phyloP scores from a whole-genome alignment of 2,329 filamentous ascomycete genomes.

The Anisogramma anomala region DNA sequence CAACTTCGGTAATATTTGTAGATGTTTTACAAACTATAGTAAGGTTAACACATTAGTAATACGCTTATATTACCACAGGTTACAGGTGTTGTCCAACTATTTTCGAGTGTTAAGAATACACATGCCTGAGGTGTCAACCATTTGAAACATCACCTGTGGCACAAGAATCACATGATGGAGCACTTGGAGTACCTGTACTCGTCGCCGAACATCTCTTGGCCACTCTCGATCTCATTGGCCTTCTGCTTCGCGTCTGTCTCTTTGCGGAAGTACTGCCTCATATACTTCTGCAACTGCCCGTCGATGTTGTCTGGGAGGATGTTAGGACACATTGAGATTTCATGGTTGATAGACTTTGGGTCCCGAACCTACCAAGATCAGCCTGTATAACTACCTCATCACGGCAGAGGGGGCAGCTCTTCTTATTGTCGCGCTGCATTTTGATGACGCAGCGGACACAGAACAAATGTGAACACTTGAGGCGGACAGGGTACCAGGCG shows the following conservation, averaged over 20 bases:
- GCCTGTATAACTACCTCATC: conserved; percentile 59
- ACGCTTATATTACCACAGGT: no score
- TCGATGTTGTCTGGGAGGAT: conserved; percentile 53
- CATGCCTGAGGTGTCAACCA: conserved; percentile 10
- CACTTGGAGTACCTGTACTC: conserved; percentile 50
- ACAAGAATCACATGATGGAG: conserved; percentile 40
- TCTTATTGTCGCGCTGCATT: conserved; percentile 59
- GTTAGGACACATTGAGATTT: not conserved
- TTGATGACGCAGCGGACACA: conserved; percentile 76
- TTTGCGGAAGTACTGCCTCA: conserved; percentile 64
- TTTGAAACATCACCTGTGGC: not conserved
- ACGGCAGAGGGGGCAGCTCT: conserved; percentile 65
- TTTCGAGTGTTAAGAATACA: no score
- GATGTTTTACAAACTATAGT: no score
- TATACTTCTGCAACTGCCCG: conserved; percentile 51
- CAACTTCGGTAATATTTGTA: no score
- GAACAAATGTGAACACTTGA: conserved; percentile 66
- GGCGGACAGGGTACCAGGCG: conserved; percentile 68
- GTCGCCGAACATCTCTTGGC: conserved; percentile 59
- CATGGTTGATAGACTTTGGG: not conserved
- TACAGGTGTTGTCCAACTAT: no score
- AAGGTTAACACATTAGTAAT: no score
- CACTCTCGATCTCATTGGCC: conserved; percentile 65
- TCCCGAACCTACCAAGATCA: conserved; percentile 41
- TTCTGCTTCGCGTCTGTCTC: conserved; percentile 56